Percentiles rank a stretch among this genome's conserved stretches.
Conservation (phyloP, 2,329 filamentous ascomycete genomes). For the Apiospora hydei region DNA sequence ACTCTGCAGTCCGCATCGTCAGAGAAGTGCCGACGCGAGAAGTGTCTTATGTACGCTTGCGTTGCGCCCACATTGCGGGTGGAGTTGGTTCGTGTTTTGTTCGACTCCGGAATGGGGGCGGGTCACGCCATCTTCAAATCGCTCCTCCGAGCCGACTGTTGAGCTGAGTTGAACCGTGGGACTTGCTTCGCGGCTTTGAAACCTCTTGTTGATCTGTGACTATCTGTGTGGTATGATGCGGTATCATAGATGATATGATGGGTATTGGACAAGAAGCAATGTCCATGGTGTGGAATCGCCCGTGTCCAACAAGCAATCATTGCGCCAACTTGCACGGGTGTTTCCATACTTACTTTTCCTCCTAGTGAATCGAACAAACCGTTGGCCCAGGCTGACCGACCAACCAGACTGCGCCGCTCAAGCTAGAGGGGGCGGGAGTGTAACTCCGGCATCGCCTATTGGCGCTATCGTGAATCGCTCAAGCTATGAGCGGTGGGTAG, state of each 20-base stretch:
- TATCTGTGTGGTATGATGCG: neutral
- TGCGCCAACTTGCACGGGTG: neutral
- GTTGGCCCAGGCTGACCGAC: conserved; percentile 10
- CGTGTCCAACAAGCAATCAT: neutral
- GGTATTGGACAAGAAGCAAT: neutral
- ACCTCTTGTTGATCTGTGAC: neutral
- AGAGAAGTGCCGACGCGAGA: conserved; percentile 4
- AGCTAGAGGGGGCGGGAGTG: neutral
- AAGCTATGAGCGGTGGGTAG: neutral
- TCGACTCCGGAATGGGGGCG: conserved; percentile 1
- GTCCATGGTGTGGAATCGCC: neutral
- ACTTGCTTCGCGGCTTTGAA: neutral
- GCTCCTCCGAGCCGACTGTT: neutral
- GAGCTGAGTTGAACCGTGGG: neutral
- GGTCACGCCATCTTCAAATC: neutral
- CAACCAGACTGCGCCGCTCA: neutral
- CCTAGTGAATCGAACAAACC: conserved; percentile 17
- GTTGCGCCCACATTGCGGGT: neutral
- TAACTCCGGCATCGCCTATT: neutral
- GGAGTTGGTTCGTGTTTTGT: conserved; percentile 16
- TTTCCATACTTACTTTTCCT: neutral
- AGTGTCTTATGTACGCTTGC: neutral
- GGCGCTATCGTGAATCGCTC: neutral
- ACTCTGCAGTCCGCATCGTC: conserved; percentile 4
- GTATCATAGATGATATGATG: neutral